Base-by-base conservation (phyloP, 331 rosid genomes). In the Arachis monticola region DNA sequence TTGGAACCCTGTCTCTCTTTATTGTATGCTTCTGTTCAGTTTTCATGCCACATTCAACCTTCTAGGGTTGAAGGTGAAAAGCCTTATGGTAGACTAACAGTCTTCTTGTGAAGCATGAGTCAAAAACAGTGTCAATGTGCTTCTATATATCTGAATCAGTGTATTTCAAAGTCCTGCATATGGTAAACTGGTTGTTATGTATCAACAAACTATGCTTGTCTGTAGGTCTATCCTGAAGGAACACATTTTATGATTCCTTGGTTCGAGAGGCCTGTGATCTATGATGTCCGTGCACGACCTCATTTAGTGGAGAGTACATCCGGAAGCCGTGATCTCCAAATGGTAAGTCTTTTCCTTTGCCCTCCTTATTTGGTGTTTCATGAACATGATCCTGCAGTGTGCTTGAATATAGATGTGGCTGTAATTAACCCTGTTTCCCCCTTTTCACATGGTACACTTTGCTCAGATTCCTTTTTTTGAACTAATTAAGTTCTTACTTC, bases 181-280 rank as follows among this genome's bases (percentile, higher is more conserved):
- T 8, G 5, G 60, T 50, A 58, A 38, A 6, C 51, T 62, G 45
- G 42, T 73, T 52, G 68, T 27, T 4, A 14, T 10, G 11, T 82
- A 38, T 72, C 30, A 69, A 63, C 61, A 22, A 22, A 45, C 5
- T 13, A 17, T 22, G 13, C 5, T 45, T 31, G 35, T 11, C 9
- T 84, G 82, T 78, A 93, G 93, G 93, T 93, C 60, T 90, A 93
- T 80, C 93, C 98, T 17, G 93, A 93, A 90, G 97, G 98, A 69
- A 88, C 97, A 27, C 97, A 93, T 76, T 52, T 88, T 7, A 82
- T 87, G 69, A 77, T 93, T 60, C 95, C 97, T 0, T 93, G 97
- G 98, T 87, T 87, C 68, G 98, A 93, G 83, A 87, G 97, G 81
- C 93, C 95, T 6, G 79, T 90, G 47, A 90, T 90, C 77, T 88